These are phyloP conservation scores for Globisporangium sylvaticum DNA, from an alignment of 352 stramenopile genomes.

Conservation along the genomic window DNA sequence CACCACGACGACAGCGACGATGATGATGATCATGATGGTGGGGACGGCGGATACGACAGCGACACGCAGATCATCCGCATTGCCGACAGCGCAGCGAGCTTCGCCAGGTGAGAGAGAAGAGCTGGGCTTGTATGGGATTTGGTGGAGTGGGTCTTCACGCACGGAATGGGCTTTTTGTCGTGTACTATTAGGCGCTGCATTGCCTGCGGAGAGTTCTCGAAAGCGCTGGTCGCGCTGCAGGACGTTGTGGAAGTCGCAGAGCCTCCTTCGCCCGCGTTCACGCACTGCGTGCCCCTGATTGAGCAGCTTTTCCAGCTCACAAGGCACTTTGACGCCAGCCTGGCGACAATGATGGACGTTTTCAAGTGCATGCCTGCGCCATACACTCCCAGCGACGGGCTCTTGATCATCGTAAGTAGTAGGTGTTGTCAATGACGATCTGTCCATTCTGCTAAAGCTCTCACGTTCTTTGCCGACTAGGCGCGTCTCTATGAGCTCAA, in stretches of 20 bases:
- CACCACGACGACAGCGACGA: neutral
- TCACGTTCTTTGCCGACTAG: constrained; percentile 14
- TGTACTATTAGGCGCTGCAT: constrained; percentile 35
- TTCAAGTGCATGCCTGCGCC: constrained; percentile 43
- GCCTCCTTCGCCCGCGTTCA: constrained; percentile 23
- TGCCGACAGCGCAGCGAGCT: constrained; percentile 21
- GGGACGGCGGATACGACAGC: constrained; percentile 10
- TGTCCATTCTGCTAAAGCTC: neutral
- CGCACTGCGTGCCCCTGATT: constrained; percentile 30
- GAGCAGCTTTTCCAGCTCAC: constrained; percentile 37
- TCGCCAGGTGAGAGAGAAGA: constrained; percentile 17
- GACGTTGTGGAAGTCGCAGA: constrained; percentile 39
- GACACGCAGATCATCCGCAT: constrained; percentile 18
- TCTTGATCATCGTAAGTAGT: constrained; percentile 43
- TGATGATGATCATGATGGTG: neutral
- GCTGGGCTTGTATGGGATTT: too few species aligned
- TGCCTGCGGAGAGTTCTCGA: constrained; percentile 30
- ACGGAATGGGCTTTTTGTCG: too few species aligned
- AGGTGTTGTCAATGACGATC: neutral
- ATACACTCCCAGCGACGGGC: constrained; percentile 33
- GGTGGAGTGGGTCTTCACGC: too few species aligned
- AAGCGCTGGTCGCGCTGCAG: constrained; percentile 38
- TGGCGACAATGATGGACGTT: constrained; percentile 38
- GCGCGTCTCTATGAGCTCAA: constrained; percentile 34
- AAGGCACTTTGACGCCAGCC: constrained; percentile 24